Percentiles rank a stretch among this genome's conserved stretches.
These are phyloP conservation scores for Fusarium domesticum DNA, from an alignment of 2,329 filamentous ascomycete species.

Conservation along the genomic window DNA sequence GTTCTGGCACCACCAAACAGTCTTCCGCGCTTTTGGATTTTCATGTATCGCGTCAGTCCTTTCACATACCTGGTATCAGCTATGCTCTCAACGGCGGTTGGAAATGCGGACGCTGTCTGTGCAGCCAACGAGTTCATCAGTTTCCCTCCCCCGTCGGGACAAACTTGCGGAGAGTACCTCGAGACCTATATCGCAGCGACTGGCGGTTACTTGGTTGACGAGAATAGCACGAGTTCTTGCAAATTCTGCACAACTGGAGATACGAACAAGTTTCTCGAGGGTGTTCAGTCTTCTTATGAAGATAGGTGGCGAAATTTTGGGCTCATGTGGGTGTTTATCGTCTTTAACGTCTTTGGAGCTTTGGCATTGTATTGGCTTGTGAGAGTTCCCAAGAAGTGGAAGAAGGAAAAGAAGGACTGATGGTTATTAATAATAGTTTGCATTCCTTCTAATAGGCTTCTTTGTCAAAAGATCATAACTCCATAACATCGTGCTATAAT, in stretches of 20 bases:
- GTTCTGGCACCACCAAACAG: conserved; percentile 40
- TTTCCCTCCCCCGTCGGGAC: conserved; percentile 59
- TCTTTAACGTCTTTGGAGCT: conserved; percentile 56
- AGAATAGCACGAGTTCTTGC: conserved; percentile 48
- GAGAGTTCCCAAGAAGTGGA: conserved; percentile 46
- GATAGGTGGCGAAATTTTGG: conserved; percentile 69
- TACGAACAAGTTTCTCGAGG: conserved; percentile 51
- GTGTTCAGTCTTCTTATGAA: conserved; percentile 50
- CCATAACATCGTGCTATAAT: neutral
- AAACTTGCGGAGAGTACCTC: conserved; percentile 62
- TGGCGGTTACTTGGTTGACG: conserved; percentile 55
- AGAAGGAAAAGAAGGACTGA: conserved; percentile 10
- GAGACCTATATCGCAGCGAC: conserved; percentile 42
- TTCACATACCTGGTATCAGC: conserved; percentile 78
- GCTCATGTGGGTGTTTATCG: conserved; percentile 56
- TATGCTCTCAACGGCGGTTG: conserved; percentile 67
- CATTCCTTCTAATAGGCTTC: neutral
- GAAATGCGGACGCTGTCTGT: conserved; percentile 64
- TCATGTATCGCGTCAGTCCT: conserved; percentile 67
- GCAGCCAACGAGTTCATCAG: conserved; percentile 64
- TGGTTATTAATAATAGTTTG: neutral
- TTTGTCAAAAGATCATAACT: neutral
- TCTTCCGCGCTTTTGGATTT: conserved; percentile 50
- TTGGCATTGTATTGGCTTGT: conserved; percentile 56
- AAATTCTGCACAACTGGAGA: conserved; percentile 51